phyloP scores from a whole-genome alignment of 495 filamentous ascomycete genomes.

The Staphylotrichum longicolle region DNA sequence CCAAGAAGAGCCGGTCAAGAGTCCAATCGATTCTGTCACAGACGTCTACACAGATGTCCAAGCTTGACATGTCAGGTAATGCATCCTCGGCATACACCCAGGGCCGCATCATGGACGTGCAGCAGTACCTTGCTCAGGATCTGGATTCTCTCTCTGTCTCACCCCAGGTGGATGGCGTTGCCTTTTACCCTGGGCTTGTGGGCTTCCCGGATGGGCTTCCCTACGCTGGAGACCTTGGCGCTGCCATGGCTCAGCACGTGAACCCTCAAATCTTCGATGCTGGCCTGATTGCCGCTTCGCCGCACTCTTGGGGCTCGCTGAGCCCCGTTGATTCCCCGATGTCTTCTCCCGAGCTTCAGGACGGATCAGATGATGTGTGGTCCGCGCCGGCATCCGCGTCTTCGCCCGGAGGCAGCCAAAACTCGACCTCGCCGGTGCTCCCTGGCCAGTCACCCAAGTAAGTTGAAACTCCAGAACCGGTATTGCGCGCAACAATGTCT shows the following conservation, averaged over 20 bases:
- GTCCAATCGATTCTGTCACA: conserved; percentile 46
- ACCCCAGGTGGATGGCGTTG: conserved; percentile 35
- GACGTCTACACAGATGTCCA: conserved; percentile 45
- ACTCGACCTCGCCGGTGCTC: conserved; percentile 46
- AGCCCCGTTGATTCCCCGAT: conserved; percentile 48
- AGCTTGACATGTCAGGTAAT: conserved; percentile 52
- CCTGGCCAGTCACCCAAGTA: conserved; percentile 52
- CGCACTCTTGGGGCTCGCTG: conserved; percentile 51
- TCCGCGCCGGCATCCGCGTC: conserved; percentile 41
- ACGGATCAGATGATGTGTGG: conserved; percentile 49
- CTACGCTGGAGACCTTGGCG: conserved; percentile 39
- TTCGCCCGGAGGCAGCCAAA: conserved; percentile 45
- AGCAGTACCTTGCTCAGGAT: conserved; percentile 47
- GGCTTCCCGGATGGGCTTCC: conserved; percentile 44
- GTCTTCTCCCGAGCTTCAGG: conserved; percentile 47
- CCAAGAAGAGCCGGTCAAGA: conserved; percentile 45
- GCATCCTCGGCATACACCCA: conserved; percentile 32
- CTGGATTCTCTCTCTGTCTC: conserved; percentile 45
- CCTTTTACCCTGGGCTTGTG: conserved; percentile 41
- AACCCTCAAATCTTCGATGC: conserved; percentile 49
- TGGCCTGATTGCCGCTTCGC: conserved; percentile 42
- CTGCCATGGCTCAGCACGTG: conserved; percentile 44
- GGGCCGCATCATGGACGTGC: conserved; percentile 45
- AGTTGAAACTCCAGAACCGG: conserved; percentile 28
- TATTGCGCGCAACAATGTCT: conserved; percentile 25